Percentiles rank a stretch among this genome's conserved stretches.
phyloP scores from a whole-genome alignment of 192 early-diverging fungal genomes.

The Rhizophagus prolifer region DNA sequence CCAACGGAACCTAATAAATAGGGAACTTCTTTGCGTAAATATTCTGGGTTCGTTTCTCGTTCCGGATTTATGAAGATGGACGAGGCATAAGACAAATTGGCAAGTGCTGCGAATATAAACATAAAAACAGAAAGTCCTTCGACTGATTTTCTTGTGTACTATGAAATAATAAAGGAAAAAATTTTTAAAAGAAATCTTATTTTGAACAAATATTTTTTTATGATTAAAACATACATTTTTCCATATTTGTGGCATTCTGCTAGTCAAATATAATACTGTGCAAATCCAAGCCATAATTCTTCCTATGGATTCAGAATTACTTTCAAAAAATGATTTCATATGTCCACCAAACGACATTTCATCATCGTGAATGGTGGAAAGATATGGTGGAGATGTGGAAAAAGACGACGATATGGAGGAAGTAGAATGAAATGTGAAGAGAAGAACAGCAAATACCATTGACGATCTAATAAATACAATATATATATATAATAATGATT shows the following conservation, averaged over 20 bases:
- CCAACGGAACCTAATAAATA: slow-evolving; percentile 69
- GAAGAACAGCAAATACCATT: slow-evolving; percentile 19
- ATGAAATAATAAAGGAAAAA: background rate
- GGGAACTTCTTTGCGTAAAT: slow-evolving; percentile 44
- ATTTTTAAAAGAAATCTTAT: background rate
- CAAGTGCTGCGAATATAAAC: slow-evolving; percentile 72
- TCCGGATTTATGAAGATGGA: slow-evolving; percentile 50
- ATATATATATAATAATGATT: background rate
- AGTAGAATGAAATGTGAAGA: slow-evolving; percentile 26
- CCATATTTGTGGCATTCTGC: slow-evolving; percentile 74
- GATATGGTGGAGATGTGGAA: background rate
- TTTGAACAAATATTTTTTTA: too few species aligned
- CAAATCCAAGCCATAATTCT: slow-evolving; percentile 69
- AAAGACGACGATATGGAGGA: background rate
- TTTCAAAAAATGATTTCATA: background rate
- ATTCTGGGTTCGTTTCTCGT: slow-evolving; percentile 29
- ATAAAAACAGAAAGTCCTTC: slow-evolving; percentile 73
- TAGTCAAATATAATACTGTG: slow-evolving; percentile 62
- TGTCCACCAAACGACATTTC: background rate
- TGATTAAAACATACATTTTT: slow-evolving; percentile 49
- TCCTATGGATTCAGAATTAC: slow-evolving; percentile 39
- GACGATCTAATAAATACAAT: background rate
- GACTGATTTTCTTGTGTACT: slow-evolving; percentile 55
- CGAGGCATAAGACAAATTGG: slow-evolving; percentile 64
- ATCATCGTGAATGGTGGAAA: background rate